Conservation (phyloP, 257 asterid genomes). For the Lavandula angustifolia region DNA sequence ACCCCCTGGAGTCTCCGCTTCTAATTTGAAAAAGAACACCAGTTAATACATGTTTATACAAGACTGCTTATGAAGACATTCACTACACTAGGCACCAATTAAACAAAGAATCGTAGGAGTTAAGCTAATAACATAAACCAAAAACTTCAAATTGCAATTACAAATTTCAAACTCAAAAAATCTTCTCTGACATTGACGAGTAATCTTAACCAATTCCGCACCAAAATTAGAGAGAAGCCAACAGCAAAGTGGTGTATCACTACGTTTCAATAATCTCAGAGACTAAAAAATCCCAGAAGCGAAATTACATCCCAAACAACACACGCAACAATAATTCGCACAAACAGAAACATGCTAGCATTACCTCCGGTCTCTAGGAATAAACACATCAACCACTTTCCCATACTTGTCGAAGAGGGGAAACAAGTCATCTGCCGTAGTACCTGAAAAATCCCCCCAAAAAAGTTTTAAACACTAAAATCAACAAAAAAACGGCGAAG, state of each 20-base stretch:
- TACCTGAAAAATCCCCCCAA: conserved; percentile 43
- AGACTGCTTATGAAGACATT: background rate
- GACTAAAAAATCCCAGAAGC: background rate
- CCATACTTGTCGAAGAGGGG: conserved; percentile 84
- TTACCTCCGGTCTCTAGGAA: conserved; percentile 84
- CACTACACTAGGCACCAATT: background rate
- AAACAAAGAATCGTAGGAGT: background rate
- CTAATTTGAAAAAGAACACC: conserved; percentile 33
- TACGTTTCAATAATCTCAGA: background rate
- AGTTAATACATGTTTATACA: background rate
- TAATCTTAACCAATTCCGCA: background rate
- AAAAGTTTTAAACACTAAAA: background rate
- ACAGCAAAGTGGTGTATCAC: background rate
- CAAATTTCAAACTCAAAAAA: background rate
- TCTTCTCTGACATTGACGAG: background rate
- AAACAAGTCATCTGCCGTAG: conserved; percentile 78
- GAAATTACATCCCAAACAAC: background rate
- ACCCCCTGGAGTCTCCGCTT: conserved; percentile 99
- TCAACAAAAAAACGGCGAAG: background rate
- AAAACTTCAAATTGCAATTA: background rate
- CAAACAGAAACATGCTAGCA: background rate
- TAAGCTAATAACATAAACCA: background rate
- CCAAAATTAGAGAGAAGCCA: background rate
- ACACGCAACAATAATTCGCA: background rate
- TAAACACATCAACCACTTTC: conserved; percentile 80